Base-by-base conservation (phyloP, 2,329 filamentous ascomycete species). In the Cercospora sp. region DNA sequence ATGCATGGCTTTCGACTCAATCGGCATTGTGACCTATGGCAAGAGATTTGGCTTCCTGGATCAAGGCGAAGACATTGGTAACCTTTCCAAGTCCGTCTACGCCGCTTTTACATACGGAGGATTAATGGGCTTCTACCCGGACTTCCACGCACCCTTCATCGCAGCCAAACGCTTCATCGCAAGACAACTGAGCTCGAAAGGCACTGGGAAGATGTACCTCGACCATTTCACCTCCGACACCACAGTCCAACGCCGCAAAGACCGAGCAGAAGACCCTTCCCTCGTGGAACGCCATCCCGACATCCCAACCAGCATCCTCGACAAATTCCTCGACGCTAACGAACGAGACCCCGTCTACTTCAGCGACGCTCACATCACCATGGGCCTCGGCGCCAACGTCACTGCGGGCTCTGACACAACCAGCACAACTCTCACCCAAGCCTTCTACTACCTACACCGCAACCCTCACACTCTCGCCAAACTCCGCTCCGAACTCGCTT, bases 41-140 rank as follows among this genome's bases (percentile, higher is more conserved):
- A 75, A 74, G 57, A 74, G 78, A 1, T 71, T 81, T 12, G 79
- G 80, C 0, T 81, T 80, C 28, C 71, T 82, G 0, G 78, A 81
- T 18, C 67, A 66, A 0, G 79, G 79, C 1, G 69, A 75, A 2
- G 79, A 81, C 26, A 65, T 80, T 42, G 68, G 60, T n/a, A 67
- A 70, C 18, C 36, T 72, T 5, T 65, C 63, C 23, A 33, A 60
- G 26, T 60, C 57, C 3, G 66, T 68, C 20, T 55, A 57, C 12
- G 66, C 26, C 18, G 66, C 63, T 8, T 64, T 65, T 16, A 61
- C 57, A 10, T 68, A 68, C 36, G 66, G 61, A 20, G 51, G 57
- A 13, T 26, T 55, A 5, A 59, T 68, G 62, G 66, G 66, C 42
- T 64, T 68, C 57, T 60, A 53, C 23, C 65, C 65, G 5, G 8